Evolutionary conservation across 2,329 filamentous ascomycete species (phyloP).

Genomic region (Fusarium mangiferae): DNA sequence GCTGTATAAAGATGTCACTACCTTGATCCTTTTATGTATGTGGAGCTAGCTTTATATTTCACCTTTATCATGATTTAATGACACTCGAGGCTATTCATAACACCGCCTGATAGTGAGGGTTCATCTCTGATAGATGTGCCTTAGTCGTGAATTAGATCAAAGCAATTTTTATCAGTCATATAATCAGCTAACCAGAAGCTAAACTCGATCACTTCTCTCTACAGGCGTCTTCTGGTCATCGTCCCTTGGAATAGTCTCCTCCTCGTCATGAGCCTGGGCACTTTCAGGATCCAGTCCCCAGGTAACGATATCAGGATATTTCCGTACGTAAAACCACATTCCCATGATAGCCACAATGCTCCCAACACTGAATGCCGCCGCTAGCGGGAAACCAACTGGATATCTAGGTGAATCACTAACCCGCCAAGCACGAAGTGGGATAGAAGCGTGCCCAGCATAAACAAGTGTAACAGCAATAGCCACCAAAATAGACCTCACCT

Average conservation of each 20-base stretch:
- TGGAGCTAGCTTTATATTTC: not conserved
- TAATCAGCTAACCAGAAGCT: not conserved
- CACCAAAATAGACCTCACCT: conserved; percentile 39
- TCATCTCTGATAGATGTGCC: not conserved
- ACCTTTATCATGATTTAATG: not conserved
- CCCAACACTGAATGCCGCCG: conserved; percentile 32
- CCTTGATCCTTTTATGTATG: not conserved
- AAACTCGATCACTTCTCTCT: not conserved
- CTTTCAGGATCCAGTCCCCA: conserved; percentile 28
- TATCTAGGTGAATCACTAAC: conserved; percentile 36
- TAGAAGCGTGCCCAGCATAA: conserved; percentile 37
- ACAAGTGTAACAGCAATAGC: conserved; percentile 34
- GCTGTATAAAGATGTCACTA: not conserved
- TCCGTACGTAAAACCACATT: conserved; percentile 29
- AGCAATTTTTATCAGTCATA: not conserved
- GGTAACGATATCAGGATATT: conserved; percentile 16
- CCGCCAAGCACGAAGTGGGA: conserved; percentile 37
- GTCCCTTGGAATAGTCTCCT: not conserved
- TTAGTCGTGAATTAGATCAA: too few species aligned
- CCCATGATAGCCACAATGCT: conserved; percentile 37
- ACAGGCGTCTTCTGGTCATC: not conserved
- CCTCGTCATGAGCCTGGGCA: not conserved
- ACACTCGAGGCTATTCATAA: not conserved
- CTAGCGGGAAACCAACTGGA: conserved; percentile 33
- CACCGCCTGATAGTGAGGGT: not conserved